Evolutionary conservation across 2,329 filamentous ascomycete genomes (phyloP), one percentile per base, ranked within the genome.

Genomic region (Westerdykella ornata): DNA sequence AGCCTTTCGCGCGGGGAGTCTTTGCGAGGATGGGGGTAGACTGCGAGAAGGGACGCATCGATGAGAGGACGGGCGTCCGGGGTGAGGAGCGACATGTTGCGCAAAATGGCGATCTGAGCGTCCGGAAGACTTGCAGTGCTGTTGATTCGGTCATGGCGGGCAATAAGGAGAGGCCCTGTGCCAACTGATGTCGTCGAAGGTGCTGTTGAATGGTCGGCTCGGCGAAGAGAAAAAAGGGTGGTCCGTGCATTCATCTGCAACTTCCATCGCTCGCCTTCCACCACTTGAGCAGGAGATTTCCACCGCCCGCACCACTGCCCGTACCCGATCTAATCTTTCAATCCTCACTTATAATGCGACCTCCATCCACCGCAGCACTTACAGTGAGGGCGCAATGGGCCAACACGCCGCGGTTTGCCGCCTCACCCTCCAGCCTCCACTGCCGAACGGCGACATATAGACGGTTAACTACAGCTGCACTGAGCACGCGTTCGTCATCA

Each of bases 391-490:
- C 67, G 56, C 62, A 66, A 63, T 60, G 59, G 49, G 53, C 55
- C 45, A 61, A 63, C 52, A 49, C 54, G 48, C 62, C 63, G 43
- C 59, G 62, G 37, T 59, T 65, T 48, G 56, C 63, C 53, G 55
- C 67, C 43, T 50, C 62, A 35, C 50, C 65, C 36, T 53, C 63
- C 42, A 59, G 58, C 50, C 63, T 65, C 44, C 68, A 69, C 53
- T 69, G 69, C 54, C 64, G 71, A 52, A 69, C 72, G 26, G 67
- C 70, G 38, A 65, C 71, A 41, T 72, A 73, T 58, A 65, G 72
- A 52, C 66, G 71, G 63, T 65, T 72, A 72, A 65, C 59, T 16
- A 63, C 57, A 36, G 43, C 51, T 19, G 46, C 59, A 16, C 20
- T 46, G 31, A 34, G 46, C 7, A 46, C 56, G 38, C 52, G 51